phyloP scores from a whole-genome alignment of 2,329 filamentous ascomycete species.

The Phaeosphaeriaceae sp. region DNA sequence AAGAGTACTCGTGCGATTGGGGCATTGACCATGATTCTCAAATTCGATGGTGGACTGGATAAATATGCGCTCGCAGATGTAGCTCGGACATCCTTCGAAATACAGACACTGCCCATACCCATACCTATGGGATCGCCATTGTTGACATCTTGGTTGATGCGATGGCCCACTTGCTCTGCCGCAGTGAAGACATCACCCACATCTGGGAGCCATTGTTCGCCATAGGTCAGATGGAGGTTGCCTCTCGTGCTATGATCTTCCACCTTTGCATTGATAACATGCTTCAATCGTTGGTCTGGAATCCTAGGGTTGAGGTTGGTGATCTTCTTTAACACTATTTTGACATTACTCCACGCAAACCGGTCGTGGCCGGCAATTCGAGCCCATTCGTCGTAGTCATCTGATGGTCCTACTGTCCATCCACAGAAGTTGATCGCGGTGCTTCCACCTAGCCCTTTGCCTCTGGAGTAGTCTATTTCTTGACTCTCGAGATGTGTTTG shows the following conservation, averaged over 20 bases:
- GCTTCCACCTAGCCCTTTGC: conserved; percentile 56
- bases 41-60: conserved; percentile 52
- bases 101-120: conserved; percentile 58
- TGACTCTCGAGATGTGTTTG: conserved; percentile 49
- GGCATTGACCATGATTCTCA: conserved; percentile 57
- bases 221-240: conserved; percentile 58
- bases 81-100: conserved; percentile 56
- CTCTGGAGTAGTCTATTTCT: conserved; percentile 52
- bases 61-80: conserved; percentile 62
- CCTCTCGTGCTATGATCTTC: conserved; percentile 59
- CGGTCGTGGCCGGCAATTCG: conserved; percentile 58
- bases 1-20: conserved; percentile 44
- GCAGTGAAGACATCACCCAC: conserved; percentile 55
- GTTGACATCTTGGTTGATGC: conserved; percentile 63
- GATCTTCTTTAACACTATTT: conserved; percentile 57
- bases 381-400: conserved; percentile 68
- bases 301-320: conserved; percentile 57
- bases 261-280: conserved; percentile 54
- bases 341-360: conserved; percentile 61
- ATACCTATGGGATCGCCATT: conserved; percentile 66
- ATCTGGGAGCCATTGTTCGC: conserved; percentile 58
- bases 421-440: conserved; percentile 55
- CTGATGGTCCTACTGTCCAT: conserved; percentile 61
- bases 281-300: conserved; percentile 34
- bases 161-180: conserved; percentile 55